A percentile compares a stretch with the other conserved stretches of the same genome.
Conservation (phyloP, 2,329 filamentous ascomycete species). For the Orbilia blumenaviensis region DNA sequence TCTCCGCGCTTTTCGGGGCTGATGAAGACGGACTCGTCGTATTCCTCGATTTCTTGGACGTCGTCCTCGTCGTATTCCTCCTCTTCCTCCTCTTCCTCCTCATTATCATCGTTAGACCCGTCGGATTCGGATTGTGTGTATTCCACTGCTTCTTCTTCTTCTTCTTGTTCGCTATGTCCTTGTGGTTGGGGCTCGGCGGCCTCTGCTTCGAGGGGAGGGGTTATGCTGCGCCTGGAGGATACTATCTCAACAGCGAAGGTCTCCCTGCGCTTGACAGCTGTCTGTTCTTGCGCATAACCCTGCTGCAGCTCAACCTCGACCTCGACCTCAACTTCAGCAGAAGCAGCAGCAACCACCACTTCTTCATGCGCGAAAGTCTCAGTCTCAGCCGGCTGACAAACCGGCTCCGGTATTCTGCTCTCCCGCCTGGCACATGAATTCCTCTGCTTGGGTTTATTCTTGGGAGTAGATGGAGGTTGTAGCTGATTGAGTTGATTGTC, state of each 20-base stretch:
- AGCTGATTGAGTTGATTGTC: slow-evolving; percentile 10
- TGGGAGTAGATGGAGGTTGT: slow-evolving; percentile 4
- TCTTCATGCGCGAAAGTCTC: background rate
- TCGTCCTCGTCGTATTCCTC: background rate
- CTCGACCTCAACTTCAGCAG: too few relatives aligned
- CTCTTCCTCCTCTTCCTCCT: background rate
- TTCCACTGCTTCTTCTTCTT: background rate
- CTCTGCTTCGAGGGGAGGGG: background rate
- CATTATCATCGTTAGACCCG: background rate
- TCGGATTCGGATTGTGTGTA: background rate
- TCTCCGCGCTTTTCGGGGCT: slow-evolving; percentile 38
- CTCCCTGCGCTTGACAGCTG: background rate
- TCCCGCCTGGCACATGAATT: background rate
- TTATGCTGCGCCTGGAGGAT: background rate
- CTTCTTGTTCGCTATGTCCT: background rate
- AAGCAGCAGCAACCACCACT: background rate
- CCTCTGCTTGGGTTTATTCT: background rate
- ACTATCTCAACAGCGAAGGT: slow-evolving; percentile 11
- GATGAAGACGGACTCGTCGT: slow-evolving; percentile 19
- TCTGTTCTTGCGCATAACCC: too few relatives aligned
- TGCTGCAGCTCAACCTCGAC: too few relatives aligned
- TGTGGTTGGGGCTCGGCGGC: background rate
- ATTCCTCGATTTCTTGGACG: slow-evolving; percentile 20
- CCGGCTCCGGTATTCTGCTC: background rate
- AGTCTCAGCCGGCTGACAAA: background rate